A percentile compares a stretch with the other conserved stretches of the same genome.
These are phyloP conservation scores for Colletotrichum sp. DNA, from an alignment of 2,329 filamentous ascomycete genomes.

Conservation along the genomic window DNA sequence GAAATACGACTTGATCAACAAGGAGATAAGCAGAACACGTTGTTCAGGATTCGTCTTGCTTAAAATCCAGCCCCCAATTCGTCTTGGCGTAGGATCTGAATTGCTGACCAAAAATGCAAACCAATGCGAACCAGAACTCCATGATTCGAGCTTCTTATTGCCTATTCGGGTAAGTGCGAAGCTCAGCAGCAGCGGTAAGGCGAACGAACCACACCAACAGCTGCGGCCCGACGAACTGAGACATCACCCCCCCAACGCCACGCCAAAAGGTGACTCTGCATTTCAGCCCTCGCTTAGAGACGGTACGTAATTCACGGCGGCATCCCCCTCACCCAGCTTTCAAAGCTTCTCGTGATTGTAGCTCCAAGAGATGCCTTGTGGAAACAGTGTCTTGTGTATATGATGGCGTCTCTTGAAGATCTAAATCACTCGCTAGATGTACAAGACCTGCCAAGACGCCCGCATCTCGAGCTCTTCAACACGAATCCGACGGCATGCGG, in stretches of 20 bases:
- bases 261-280: background rate
- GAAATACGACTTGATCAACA: background rate
- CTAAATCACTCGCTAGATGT: background rate
- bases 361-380: background rate
- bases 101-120: background rate
- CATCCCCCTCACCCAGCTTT: background rate
- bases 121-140: background rate
- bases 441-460: background rate
- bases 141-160: background rate
- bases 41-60: background rate
- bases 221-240: background rate
- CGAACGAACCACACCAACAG: background rate
- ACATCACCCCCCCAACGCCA: constrained; percentile 2
- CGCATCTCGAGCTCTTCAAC: constrained; percentile 14
- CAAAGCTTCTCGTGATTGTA: background rate
- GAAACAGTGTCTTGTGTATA: background rate
- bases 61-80: background rate
- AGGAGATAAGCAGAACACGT: background rate
- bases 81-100: background rate
- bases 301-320: background rate
- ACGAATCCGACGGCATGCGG: background rate
- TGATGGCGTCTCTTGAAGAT: background rate
- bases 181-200: background rate
- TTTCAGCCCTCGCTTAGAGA: background rate
- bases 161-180: background rate